phyloP scores from a whole-genome alignment of 106 monocot genomes.

The Alisma plantagoaquatica region DNA sequence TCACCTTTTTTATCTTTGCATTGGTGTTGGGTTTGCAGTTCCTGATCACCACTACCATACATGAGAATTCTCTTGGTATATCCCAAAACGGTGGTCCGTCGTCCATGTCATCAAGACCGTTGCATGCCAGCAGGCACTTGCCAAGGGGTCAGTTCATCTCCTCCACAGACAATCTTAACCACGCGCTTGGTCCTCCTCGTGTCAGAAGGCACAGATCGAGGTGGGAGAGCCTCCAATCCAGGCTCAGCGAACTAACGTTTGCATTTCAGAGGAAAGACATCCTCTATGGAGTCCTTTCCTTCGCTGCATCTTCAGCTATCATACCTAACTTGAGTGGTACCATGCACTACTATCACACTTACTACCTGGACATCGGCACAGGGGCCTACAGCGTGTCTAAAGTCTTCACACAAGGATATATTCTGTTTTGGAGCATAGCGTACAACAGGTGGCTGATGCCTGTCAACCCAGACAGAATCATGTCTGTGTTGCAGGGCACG shows the following conservation, averaged over 20 bases:
- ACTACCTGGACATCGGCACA: conserved; percentile 47
- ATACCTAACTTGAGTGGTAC: conserved; percentile 43
- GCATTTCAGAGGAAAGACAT: conserved; percentile 53
- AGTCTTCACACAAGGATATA: conserved; percentile 44
- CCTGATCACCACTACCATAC: conserved; percentile 16
- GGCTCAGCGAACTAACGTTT: conserved; percentile 15
- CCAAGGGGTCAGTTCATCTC: conserved; percentile 25
- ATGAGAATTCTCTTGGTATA: conserved; percentile 46
- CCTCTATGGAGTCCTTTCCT: conserved; percentile 33
- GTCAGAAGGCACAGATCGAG: too few relatives aligned
- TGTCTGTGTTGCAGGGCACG: conserved; percentile 31
- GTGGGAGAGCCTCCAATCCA: conserved; percentile 17
- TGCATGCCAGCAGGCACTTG: neutral
- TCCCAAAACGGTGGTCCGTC: conserved; percentile 2
- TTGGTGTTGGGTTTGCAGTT: conserved; percentile 44
- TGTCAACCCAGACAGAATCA: conserved; percentile 28
- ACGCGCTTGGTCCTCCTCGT: conserved; percentile 26
- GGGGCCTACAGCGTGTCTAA: conserved; percentile 55
- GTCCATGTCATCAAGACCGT: neutral
- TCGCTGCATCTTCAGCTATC: conserved; percentile 41
- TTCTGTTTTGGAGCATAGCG: conserved; percentile 40
- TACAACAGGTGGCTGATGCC: conserved; percentile 34
- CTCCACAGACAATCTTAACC: conserved; percentile 29
- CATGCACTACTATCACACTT: conserved; percentile 74
- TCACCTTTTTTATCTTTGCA: conserved; percentile 48